A percentile compares a stretch with the other conserved stretches of the same genome.
phyloP scores from a whole-genome alignment of 2,329 filamentous ascomycete genomes.

The Nigrospora oryzae region DNA sequence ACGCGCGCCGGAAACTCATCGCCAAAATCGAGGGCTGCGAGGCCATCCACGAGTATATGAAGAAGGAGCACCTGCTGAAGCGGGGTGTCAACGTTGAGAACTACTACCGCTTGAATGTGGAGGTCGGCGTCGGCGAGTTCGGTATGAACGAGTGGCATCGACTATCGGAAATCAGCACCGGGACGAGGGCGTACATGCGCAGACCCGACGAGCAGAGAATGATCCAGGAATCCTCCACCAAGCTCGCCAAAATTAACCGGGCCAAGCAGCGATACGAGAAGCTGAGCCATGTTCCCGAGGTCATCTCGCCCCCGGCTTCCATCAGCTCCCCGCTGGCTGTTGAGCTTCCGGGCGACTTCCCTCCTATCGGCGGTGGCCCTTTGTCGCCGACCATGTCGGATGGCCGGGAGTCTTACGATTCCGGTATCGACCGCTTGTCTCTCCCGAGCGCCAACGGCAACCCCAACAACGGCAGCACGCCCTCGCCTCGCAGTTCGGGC shows the following conservation, averaged over 20 bases:
- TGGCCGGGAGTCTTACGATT: slow-evolving; percentile 49
- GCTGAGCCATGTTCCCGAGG: slow-evolving; percentile 30
- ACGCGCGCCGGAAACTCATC: slow-evolving; percentile 77
- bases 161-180: slow-evolving; percentile 89
- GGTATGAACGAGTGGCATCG: slow-evolving; percentile 98
- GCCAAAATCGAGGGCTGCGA: slow-evolving; percentile 94
- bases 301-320: slow-evolving; percentile 29
- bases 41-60: slow-evolving; percentile 79
- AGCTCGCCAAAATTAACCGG: slow-evolving; percentile 74
- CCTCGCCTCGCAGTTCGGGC: slow-evolving; percentile 42
- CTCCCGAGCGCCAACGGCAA: slow-evolving; percentile 19
- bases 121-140: slow-evolving; percentile 92
- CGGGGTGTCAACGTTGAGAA: slow-evolving; percentile 78
- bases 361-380: slow-evolving; percentile 13
- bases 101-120: slow-evolving; percentile 95
- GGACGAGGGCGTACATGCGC: slow-evolving; percentile 75
- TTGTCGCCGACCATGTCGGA: slow-evolving; percentile 21
- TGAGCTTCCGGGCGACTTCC: slow-evolving; percentile 50
- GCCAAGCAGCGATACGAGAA: slow-evolving; percentile 62
- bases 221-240: slow-evolving; percentile 67
- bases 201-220: slow-evolving; percentile 67
- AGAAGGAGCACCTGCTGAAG: slow-evolving; percentile 66
- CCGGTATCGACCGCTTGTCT: slow-evolving; percentile 40
- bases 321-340: slow-evolving; percentile 42
- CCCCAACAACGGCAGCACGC: slow-evolving; percentile 18